Conservation (phyloP, 2,329 filamentous ascomycete species). For the Alternaria postmessia region DNA sequence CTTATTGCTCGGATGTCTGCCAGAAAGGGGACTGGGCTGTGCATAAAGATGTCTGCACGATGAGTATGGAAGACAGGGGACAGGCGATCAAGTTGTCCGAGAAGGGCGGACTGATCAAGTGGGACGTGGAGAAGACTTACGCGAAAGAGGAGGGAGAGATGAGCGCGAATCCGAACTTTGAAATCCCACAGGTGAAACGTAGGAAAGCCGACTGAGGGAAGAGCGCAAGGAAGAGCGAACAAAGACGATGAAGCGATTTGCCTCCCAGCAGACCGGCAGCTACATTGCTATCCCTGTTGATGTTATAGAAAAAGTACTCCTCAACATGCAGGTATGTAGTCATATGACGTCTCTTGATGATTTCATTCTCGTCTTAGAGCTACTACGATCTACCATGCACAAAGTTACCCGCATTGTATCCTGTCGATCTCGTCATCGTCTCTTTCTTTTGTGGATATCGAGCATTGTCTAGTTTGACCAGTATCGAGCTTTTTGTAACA, state of each 20-base stretch:
- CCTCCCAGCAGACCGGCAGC: background rate
- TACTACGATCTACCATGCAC: background rate
- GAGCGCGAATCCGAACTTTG: conserved; percentile 32
- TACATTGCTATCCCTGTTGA: background rate
- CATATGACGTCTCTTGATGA: background rate
- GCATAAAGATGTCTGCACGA: conserved; percentile 31
- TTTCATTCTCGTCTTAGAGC: background rate
- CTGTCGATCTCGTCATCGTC: background rate
- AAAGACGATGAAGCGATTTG: background rate
- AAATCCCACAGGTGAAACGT: conserved; percentile 10
- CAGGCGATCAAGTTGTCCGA: conserved; percentile 29
- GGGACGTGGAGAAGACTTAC: conserved; percentile 28
- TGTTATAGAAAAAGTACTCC: background rate
- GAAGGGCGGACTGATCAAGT: conserved; percentile 32
- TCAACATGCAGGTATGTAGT: background rate
- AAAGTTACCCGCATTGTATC: too few species aligned
- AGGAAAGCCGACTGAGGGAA: background rate
- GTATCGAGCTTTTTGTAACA: background rate
- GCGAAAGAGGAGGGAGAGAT: conserved; percentile 18
- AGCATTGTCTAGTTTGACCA: background rate
- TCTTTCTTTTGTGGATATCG: background rate
- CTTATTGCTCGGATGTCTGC: conserved; percentile 29
- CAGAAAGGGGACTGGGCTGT: conserved; percentile 34
- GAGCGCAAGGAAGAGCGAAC: background rate
- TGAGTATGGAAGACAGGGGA: conserved; percentile 32